Base-by-base conservation (phyloP, 306 rosid species). In the Vicia villosa region DNA sequence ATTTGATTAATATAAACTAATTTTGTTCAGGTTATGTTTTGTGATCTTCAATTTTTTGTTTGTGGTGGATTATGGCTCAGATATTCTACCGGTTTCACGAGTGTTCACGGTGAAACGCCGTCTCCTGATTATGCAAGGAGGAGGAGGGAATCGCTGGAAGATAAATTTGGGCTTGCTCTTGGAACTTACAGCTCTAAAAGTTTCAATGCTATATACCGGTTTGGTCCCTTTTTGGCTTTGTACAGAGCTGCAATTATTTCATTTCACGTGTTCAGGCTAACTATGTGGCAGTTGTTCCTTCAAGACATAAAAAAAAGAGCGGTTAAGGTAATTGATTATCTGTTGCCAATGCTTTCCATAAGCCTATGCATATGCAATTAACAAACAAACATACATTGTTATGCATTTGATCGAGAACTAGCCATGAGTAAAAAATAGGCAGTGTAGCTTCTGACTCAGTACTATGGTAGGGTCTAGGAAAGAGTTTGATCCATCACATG, bases 41-140 rank as follows among this genome's bases (percentile, higher is more conserved):
- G 10, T 46, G 68, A 58, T 32, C 24, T 34, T 42, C 32, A 14
- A n/a, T 0, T 8, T 66, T 40, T 14, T 51, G 22, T 81, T 41
- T 51, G 9, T 64, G 28, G 79, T 59, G 66, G 77, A 72, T 82
- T 34, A 32, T 74, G 74, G 22, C 43, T 80, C 87, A 90, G 99
- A 57, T 85, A 83, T 75, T 91, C 97, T 19, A 83, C 96, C 5
- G 85, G 96, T 59, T 92, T 82, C 83, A 85, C 96, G 41, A 94
- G 92, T 14, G 96, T 94, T 78, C 99, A 94, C 22, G 97, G 97
- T 47, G 99, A 86, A 72, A 77, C 82, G 16, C 95, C 99, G n/a
- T 83, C 97, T 22, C 82, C 96, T 34, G 97, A 86, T 65, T 94
- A 94, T 77, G 99, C 99, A 41, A 94, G 80, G 85, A 77, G 75